phyloP scores from a whole-genome alignment of 805 yeast genomes.

The Suhomyces sp. region DNA sequence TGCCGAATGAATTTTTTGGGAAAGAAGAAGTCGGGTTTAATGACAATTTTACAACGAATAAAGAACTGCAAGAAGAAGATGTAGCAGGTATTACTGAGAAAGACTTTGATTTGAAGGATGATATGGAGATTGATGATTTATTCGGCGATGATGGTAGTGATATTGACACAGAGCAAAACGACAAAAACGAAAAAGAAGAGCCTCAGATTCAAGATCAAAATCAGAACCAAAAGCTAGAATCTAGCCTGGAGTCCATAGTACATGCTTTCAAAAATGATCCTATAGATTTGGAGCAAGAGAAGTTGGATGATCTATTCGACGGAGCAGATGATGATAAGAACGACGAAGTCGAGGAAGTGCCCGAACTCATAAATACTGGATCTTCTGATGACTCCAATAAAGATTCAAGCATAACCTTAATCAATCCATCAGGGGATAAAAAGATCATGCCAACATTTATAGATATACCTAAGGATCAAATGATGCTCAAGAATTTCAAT shows the following conservation, averaged over 20 bases:
- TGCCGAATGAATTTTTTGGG: constrained; percentile 15
- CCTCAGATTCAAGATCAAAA: constrained; percentile 1
- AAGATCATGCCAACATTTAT: constrained; percentile 17
- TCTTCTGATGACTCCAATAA: no score
- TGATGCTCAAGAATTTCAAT: constrained; percentile 44
- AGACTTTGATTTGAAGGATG: constrained; percentile 13
- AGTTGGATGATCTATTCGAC: constrained; percentile 6
- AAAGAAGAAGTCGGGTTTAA: constrained; percentile 6
- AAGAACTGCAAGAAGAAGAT: constrained; percentile 3
- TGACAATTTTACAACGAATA: neutral
- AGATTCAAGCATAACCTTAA: no score
- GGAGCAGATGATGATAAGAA: constrained; percentile 4
- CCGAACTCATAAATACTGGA: no score
- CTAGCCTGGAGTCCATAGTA: no score
- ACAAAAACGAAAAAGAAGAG: constrained; percentile 3
- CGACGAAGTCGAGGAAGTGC: neutral
- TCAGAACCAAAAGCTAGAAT: no score
- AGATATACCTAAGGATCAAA: constrained; percentile 60
- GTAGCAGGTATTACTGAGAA: no score
- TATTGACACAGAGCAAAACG: constrained; percentile 6
- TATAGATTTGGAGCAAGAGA: no score
- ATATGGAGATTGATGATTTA: constrained; percentile 28
- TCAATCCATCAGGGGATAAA: no score
- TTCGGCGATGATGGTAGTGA: constrained; percentile 37
- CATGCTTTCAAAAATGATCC: no score